Percentiles rank a stretch among this genome's conserved stretches.
Evolutionary conservation across 257 asterid species (phyloP).

Genomic region (Buddleja alternifolia): DNA sequence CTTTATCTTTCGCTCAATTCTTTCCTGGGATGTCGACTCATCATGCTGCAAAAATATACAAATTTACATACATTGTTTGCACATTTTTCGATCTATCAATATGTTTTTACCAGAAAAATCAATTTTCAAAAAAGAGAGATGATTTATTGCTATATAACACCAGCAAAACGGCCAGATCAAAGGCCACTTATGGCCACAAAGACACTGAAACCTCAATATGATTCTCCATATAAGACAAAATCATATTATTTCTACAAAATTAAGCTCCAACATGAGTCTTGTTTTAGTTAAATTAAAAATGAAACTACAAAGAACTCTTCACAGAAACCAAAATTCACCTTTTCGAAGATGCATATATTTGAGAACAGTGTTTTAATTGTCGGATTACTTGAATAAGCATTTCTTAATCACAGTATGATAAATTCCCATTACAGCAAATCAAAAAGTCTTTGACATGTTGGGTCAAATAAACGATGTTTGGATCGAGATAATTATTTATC

Average conservation of each 20-base stretch:
- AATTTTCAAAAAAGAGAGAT: neutral
- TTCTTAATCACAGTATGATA: neutral
- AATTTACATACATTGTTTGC: neutral
- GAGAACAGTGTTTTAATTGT: neutral
- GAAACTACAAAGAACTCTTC: neutral
- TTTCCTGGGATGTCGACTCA: constrained; percentile 74
- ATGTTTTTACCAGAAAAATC: neutral
- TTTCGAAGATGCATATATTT: neutral
- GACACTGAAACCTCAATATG: neutral
- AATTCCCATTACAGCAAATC: constrained; percentile 4
- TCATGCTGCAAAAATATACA: constrained; percentile 61
- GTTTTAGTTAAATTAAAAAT: constrained; percentile 4
- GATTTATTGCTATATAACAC: neutral
- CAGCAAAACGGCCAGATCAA: neutral
- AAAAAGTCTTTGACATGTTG: neutral
- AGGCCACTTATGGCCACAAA: neutral
- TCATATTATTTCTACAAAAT: neutral
- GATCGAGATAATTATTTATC: neutral
- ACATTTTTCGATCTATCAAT: neutral
- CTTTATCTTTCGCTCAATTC: constrained; percentile 68
- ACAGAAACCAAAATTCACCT: neutral
- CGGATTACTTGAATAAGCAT: neutral
- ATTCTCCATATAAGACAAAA: neutral
- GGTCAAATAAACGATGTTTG: constrained; percentile 1
- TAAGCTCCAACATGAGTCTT: neutral